Base-by-base conservation (phyloP, 2,329 filamentous ascomycete genomes). In the Xylariaceae sp. region DNA sequence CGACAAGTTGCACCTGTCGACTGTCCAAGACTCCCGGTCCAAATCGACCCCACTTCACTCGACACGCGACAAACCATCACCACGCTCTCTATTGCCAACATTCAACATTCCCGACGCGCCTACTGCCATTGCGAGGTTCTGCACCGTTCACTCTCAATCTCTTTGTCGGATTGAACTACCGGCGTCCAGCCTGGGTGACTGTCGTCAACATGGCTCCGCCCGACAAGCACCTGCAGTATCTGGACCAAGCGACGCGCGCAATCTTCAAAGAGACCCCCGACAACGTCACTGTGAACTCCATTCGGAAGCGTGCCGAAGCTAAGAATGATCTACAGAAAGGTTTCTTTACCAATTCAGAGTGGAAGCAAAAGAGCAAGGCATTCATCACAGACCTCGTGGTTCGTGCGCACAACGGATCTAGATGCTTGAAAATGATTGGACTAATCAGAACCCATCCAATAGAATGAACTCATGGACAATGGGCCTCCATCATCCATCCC, bases 301-400 rank as follows among this genome's bases (percentile, higher is more conserved):
- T 82, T 47, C 80, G 82, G 48, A 74, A 76, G 51, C 69, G 68
- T 40, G 75, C 73, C 2, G 79, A 82, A 51, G 65, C 75, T 30
- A 65, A 75, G 39, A 65, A 80, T 1, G 66, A 62, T 1, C 70
- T 85, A 1, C 71, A 75, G 0, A 65, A 73, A 1, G 77, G 73
- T 0, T 82, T 83, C 53, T 75, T 85, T 44, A 67, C 68, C 12
- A 55, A 61, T 2, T 66, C 55, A 0, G 66, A 75, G 14, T 85
- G 82, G 82, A 84, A 85, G 62, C 63, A 68, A 5, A 75, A 71
- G 56, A 84, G 80, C 63, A 85, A 84, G 59, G 62, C 65, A 1
- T 58, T 83, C n/a, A 82, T 85, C 54, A 76, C 76, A 45, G 66
- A 68, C 15, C 68, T 72, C 42, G 74, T 77, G n/a, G 82, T 84